phyloP scores from a whole-genome alignment of 176 grass and related monocot species.

The Canna indica region DNA sequence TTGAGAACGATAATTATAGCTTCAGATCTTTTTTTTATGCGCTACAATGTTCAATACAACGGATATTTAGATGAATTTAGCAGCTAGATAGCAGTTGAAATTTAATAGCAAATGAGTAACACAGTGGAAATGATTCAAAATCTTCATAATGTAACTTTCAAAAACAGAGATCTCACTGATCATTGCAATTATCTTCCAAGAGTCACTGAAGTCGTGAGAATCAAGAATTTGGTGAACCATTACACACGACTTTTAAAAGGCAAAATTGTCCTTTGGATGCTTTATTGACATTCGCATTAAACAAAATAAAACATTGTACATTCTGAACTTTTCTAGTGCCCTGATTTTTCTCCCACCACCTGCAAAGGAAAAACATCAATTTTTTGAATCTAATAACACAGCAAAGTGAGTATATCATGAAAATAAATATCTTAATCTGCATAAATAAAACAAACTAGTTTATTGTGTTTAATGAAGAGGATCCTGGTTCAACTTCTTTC shows the following conservation, averaged over 20 bases:
- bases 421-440: background rate
- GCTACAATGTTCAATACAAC: no score
- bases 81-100: no score
- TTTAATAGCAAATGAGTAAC: no score
- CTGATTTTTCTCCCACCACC: constrained; percentile 1
- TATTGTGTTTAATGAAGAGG: background rate
- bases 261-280: background rate
- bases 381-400: background rate
- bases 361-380: background rate
- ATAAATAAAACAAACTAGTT: background rate
- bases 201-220: background rate
- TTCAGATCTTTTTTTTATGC: no score
- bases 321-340: background rate
- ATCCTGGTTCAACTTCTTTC: background rate
- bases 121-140: no score
- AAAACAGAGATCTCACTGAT: background rate
- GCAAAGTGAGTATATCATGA: background rate
- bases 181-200: background rate
- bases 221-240: background rate
- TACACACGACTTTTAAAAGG: no score
- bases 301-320: background rate
- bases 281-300: background rate
- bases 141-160: background rate
- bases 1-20: no score
- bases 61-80: no score